phyloP scores from a whole-genome alignment of 441 rosid species.

The Rhodomyrtus psidioides region DNA sequence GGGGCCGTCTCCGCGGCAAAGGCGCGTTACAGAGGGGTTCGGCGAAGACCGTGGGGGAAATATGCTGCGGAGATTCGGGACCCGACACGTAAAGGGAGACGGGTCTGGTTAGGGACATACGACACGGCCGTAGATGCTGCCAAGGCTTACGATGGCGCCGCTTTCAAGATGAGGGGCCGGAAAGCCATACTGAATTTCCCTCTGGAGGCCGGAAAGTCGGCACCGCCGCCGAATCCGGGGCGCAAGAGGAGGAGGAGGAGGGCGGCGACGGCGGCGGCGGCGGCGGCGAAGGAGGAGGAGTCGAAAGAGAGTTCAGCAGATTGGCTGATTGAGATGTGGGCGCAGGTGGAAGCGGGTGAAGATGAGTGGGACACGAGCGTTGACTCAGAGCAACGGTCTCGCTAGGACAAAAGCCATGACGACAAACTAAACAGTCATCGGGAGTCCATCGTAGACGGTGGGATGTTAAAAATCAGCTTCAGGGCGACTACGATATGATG shows the following conservation, averaged over 20 bases:
- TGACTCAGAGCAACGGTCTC: background rate
- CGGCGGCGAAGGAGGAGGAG: background rate
- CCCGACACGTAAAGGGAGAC: constrained; percentile 60
- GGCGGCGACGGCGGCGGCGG: background rate
- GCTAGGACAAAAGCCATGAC: background rate
- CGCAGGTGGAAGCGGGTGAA: background rate
- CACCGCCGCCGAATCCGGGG: background rate
- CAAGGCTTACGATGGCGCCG: constrained; percentile 80
- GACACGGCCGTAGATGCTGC: constrained; percentile 75
- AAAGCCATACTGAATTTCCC: constrained; percentile 88
- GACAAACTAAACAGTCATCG: background rate
- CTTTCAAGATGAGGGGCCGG: constrained; percentile 81
- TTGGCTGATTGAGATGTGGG: background rate
- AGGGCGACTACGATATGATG: background rate
- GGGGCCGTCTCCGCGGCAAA: constrained; percentile 4
- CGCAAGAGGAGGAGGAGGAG: background rate
- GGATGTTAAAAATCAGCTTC: background rate
- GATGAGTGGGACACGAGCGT: background rate
- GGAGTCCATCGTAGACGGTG: background rate
- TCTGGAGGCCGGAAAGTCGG: constrained; percentile 8
- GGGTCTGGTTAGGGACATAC: constrained; percentile 92
- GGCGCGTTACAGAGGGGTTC: constrained; percentile 68
- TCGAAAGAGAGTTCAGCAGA: background rate
- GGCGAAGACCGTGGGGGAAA: constrained; percentile 93
- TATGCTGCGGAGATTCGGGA: constrained; percentile 91